A percentile compares a stretch with the other conserved stretches of the same genome.
Conservation (phyloP, 352 stramenopile species). For the Pythium pectinolyticum region DNA sequence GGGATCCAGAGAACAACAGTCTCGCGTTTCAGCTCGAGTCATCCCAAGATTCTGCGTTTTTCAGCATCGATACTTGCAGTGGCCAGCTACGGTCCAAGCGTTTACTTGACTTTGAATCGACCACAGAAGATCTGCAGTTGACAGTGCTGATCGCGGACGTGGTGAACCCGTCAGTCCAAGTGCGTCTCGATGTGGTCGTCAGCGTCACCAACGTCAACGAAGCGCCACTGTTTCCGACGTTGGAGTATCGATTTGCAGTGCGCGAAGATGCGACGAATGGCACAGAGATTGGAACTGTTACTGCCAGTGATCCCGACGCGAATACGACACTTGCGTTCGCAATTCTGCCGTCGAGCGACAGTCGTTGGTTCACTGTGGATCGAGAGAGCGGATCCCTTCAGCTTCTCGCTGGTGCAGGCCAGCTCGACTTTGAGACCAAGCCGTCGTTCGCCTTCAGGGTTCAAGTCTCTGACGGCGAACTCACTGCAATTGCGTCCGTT, state of each 20-base stretch:
- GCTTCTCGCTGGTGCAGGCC: background rate
- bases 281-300: constrained; percentile 12
- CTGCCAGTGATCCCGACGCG: constrained; percentile 20
- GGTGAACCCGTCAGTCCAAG: constrained; percentile 4
- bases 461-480: constrained; percentile 19
- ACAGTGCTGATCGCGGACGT: constrained; percentile 16
- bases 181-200: constrained; percentile 11
- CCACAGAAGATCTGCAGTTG: background rate
- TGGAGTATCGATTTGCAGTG: constrained; percentile 17
- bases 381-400: constrained; percentile 4
- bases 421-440: constrained; percentile 25
- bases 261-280: constrained; percentile 17
- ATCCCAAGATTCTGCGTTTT: constrained; percentile 45
- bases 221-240: constrained; percentile 16
- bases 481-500: constrained; percentile 2
- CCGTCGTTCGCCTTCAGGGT: constrained; percentile 6
- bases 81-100: constrained; percentile 42
- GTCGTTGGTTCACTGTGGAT: constrained; percentile 9
- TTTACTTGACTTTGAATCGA: constrained; percentile 43
- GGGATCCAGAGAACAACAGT: constrained; percentile 61
- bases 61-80: constrained; percentile 46
- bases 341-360: constrained; percentile 1
- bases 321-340: constrained; percentile 8
- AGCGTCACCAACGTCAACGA: constrained; percentile 29
- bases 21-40: constrained; percentile 41